A percentile compares a stretch with the other conserved stretches of the same genome.
phyloP scores from a whole-genome alignment of 495 filamentous ascomycete species.

The Neurospora pannonica region DNA sequence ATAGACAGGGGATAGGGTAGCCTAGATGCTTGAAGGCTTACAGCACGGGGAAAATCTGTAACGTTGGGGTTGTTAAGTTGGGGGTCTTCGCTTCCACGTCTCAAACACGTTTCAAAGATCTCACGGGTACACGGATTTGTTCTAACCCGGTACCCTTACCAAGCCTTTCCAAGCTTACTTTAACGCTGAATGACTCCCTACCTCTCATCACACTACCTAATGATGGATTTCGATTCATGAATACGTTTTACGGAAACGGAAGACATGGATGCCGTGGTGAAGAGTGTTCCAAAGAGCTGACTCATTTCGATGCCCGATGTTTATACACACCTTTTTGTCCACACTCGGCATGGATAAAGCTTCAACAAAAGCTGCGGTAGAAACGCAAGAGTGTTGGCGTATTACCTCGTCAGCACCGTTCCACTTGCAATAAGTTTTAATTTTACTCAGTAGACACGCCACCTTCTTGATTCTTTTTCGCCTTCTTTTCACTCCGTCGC shows the following conservation, averaged over 20 bases:
- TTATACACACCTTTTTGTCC: neutral
- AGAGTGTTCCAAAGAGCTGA: neutral
- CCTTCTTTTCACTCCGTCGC: neutral
- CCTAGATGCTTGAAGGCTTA: neutral
- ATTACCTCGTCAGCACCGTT: neutral
- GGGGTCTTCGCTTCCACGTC: neutral
- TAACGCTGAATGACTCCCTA: neutral
- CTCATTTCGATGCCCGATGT: no score
- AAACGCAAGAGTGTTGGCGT: no score
- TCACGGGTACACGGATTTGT: neutral
- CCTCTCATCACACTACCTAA: neutral
- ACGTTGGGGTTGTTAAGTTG: neutral
- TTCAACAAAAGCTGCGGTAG: no score
- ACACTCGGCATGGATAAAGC: neutral
- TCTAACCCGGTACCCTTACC: neutral
- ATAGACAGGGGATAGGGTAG: neutral
- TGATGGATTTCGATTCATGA: neutral
- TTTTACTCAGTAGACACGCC: neutral
- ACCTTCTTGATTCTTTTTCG: neutral
- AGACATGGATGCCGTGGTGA: neutral
- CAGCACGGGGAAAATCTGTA: neutral
- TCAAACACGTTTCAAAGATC: neutral
- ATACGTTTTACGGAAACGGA: neutral
- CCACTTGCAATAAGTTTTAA: neutral
- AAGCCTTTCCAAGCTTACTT: neutral